phyloP scores from a whole-genome alignment of 345 rosid genomes.

The Camelina sativa region DNA sequence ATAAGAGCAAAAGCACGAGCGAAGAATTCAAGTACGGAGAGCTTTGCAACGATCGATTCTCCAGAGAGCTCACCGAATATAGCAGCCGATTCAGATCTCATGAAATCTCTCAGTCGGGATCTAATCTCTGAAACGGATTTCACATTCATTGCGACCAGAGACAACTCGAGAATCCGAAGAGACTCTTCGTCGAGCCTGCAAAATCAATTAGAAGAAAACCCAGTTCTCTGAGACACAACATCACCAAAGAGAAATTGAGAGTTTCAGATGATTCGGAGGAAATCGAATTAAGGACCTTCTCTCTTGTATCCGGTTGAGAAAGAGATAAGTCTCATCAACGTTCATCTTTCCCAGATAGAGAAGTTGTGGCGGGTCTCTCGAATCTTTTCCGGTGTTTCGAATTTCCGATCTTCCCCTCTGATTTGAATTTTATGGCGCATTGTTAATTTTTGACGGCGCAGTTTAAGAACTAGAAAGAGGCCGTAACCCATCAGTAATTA shows the following conservation, averaged over 20 bases:
- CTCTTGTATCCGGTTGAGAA: constrained; percentile 54
- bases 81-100: constrained; percentile 57
- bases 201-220: constrained; percentile 9
- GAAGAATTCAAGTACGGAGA: constrained; percentile 70
- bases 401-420: constrained; percentile 3
- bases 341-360: constrained; percentile 21
- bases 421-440: constrained; percentile 21
- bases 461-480: not conserved
- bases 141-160: constrained; percentile 59
- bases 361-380: constrained; percentile 39
- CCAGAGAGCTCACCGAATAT: constrained; percentile 50
- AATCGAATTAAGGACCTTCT: constrained; percentile 48
- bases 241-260: constrained; percentile 16
- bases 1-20: constrained; percentile 71
- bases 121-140: constrained; percentile 51
- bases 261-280: not conserved
- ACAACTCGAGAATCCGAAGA: constrained; percentile 61
- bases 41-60: constrained; percentile 57
- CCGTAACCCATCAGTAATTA: not conserved
- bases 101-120: constrained; percentile 51
- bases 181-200: constrained; percentile 65
- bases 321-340: constrained; percentile 49
- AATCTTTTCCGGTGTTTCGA: not conserved
- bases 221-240: not conserved
- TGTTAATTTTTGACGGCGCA: constrained; percentile 3